Percentiles rank a stretch among this genome's conserved stretches.
Conservation (phyloP, 179 eudicot genomes). For the Beta corolliflora region DNA sequence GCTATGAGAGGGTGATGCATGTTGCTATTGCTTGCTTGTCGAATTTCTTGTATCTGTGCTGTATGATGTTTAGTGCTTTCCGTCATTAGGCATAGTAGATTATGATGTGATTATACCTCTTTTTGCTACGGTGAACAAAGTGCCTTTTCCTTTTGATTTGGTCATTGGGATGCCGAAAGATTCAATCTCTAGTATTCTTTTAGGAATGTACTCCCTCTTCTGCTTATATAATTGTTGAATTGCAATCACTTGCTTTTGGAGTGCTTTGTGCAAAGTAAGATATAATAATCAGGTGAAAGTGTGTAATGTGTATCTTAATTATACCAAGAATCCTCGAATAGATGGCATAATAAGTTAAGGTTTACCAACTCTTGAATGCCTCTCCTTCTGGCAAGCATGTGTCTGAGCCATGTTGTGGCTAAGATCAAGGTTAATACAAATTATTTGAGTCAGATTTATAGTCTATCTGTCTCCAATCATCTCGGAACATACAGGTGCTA, state of each 20-base stretch:
- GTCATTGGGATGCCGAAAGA: background rate
- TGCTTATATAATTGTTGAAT: background rate
- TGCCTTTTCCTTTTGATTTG: constrained; percentile 1
- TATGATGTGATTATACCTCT: background rate
- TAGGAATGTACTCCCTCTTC: background rate
- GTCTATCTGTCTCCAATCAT: background rate
- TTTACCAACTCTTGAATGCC: background rate
- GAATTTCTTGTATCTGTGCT: background rate
- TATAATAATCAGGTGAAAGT: constrained; percentile 7
- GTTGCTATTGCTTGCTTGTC: background rate
- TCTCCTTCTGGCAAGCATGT: background rate
- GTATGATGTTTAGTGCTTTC: background rate
- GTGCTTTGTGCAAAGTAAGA: background rate
- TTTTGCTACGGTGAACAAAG: background rate
- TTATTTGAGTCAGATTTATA: background rate
- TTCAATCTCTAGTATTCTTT: background rate
- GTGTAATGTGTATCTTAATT: background rate
- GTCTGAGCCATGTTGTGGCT: background rate
- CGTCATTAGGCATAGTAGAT: background rate
- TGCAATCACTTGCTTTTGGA: constrained; percentile 6
- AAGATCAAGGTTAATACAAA: background rate
- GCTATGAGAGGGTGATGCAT: background rate
- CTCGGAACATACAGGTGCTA: background rate
- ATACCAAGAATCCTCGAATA: background rate
- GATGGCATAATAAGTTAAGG: background rate